Base-by-base conservation (phyloP, 257 asterid species). In the Fraxinus anomala region DNA sequence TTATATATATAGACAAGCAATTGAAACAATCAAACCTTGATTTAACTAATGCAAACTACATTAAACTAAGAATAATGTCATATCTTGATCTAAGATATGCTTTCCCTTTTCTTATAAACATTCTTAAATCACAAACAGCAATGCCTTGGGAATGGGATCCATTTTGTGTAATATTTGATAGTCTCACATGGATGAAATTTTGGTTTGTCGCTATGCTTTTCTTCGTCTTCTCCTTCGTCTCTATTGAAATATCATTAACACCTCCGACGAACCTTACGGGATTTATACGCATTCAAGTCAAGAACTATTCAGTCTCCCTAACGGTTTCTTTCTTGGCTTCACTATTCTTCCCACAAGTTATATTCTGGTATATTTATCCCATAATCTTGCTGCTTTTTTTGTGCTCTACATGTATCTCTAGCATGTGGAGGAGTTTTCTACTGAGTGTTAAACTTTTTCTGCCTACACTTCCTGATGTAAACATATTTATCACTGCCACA, bases 351-450 rank as follows among this genome's bases (percentile, higher is more conserved):
- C 80, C 80, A 5, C 37, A 68, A 33, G 31, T 36, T 23, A 12
- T 77, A 6, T 77, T 77, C n/a, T 77, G 80, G 75, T 77, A n/a
- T 34, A 30, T 77, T 21, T 47, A n/a, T 36, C 80, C 71, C 30
- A 33, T 61, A 21, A 69, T 77, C 4, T 23, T 77, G 9, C 17
- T 77, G 21, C 23, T 51, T 16, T 69, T 49, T 26, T 33, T 73
- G 0, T 77, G 67, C 75, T 23, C 59, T 69, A 23, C 70, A 7
- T 77, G 76, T 16, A 19, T 69, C 24, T 13, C 70, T 5, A 6
- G 68, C 11, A 14, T 70, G 26, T 49, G 71, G 6, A 56, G 12
- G 36, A 26, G 63, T 16, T 4, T 68, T 51, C 1, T 42, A 17
- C 0, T 16, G 12, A 65, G 37, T 1, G 0, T 66, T 23, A 63